Percentiles rank a stretch among this genome's conserved stretches.
These are phyloP conservation scores for Phytophthora boehmeriae DNA, from an alignment of 352 stramenopile genomes.

Conservation along the genomic window DNA sequence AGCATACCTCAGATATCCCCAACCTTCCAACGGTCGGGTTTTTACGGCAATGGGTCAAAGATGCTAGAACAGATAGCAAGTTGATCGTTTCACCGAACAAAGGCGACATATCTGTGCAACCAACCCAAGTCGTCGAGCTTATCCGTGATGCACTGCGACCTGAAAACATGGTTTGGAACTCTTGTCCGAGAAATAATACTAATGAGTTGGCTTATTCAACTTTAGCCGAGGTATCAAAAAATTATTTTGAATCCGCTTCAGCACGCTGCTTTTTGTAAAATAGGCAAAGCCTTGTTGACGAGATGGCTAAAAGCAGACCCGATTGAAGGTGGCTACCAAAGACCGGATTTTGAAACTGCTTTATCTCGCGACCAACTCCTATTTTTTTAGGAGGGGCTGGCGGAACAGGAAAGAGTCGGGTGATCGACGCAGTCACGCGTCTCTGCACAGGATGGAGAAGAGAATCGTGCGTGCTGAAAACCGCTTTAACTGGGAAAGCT, in stretches of 20 bases:
- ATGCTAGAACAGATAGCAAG: background rate
- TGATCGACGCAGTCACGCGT: too few species aligned
- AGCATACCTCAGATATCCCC: too few species aligned
- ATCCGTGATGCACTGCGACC: background rate
- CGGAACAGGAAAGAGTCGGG: too few species aligned
- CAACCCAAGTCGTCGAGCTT: background rate
- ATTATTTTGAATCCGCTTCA: background rate
- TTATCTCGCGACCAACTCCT: too few species aligned
- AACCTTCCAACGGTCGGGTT: too few species aligned
- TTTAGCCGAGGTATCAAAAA: background rate
- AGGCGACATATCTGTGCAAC: background rate
- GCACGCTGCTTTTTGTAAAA: background rate
- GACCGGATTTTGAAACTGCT: background rate
- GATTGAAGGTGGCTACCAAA: background rate
- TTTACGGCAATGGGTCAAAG: background rate
- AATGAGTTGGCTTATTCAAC: background rate
- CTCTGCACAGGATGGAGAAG: too few species aligned
- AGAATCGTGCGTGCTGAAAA: slow-evolving; percentile 5
- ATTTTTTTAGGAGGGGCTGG: too few species aligned
- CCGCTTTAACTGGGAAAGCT: slow-evolving; percentile 8
- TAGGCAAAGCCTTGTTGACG: background rate
- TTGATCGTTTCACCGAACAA: background rate
- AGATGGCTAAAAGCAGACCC: background rate
- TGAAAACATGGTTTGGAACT: background rate
- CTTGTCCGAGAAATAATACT: too few species aligned